Base-by-base conservation (phyloP, 352 stramenopile species). In the Phytophthora hibernalis region DNA sequence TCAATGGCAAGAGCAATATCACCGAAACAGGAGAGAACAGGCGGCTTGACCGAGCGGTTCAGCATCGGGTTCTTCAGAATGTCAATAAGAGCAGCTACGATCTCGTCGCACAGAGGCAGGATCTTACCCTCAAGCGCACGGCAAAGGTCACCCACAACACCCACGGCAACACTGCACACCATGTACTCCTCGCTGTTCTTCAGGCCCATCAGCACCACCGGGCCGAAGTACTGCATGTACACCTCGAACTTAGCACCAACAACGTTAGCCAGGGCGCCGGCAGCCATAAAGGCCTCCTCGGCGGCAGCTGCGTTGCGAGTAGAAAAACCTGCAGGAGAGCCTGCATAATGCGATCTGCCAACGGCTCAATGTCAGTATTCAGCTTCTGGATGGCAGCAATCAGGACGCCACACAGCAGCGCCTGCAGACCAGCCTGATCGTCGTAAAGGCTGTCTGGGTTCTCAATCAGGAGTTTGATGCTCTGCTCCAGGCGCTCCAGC, bases 1-100 rank as follows among this genome's bases (percentile, higher is more conserved):
- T 96, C 91, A 57, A 99, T 96, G 35, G 96, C 96, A 45, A 99
- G 82, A 21, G 96, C 96, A 77, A 99, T 97, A 75, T 99, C 97
- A 47, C 97, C 96, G 70, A 99, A 99, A 77, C 95, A 98, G 33
- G 87, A 96, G 15, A 99, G 79, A 20, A 99, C 96, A 33, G 92
- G 94, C 33, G 97, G 97, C 79, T 99, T 99, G 7, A 99, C 97
- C 48, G 87, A 92, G 47, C 96, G 84, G 74, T 98, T 97, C 45
- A 98, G 78, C 30, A 80, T 85, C 40, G 82, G 78, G 82, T 98
- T 98, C 70, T 97, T 96, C n/a, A 99, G 71, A 43, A 97, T 96
- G n/a, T 98, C 88, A 15, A 99, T 91, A 33, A 99, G 71, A 37
- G 88, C 92, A 42, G 82, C 82, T 64, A 99, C 94, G 57, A 99